Percentiles rank a stretch among this genome's conserved stretches.
phyloP scores from a whole-genome alignment of 2,329 filamentous ascomycete species.

The Metarhizium guizhouense region DNA sequence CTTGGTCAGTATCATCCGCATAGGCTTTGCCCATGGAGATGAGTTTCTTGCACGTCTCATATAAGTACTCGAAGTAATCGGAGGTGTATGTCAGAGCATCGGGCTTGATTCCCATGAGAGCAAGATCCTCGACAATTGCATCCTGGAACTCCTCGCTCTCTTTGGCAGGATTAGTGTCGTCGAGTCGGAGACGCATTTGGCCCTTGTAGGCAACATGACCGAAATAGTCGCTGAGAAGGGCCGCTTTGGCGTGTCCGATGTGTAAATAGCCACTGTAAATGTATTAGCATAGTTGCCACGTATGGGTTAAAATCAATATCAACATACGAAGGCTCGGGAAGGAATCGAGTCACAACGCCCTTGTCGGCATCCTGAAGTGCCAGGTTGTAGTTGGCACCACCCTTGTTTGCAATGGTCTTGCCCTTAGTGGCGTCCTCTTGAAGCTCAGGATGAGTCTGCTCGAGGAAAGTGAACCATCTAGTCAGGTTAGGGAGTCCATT shows the following conservation, averaged over 20 bases:
- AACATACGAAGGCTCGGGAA: constrained; percentile 80
- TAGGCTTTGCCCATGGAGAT: constrained; percentile 86
- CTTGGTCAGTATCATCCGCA: constrained; percentile 86
- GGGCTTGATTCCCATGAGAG: constrained; percentile 83
- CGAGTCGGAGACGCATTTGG: constrained; percentile 83
- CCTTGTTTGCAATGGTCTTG: constrained; percentile 64
- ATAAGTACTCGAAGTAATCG: constrained; percentile 90
- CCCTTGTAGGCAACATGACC: constrained; percentile 89
- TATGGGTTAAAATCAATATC: neutral
- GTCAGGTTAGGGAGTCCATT: constrained; percentile 66
- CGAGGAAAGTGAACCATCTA: constrained; percentile 82
- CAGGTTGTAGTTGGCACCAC: constrained; percentile 83
- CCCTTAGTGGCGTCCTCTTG: constrained; percentile 58
- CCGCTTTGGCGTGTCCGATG: constrained; percentile 92
- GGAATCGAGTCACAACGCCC: constrained; percentile 85
- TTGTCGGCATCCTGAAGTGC: constrained; percentile 75
- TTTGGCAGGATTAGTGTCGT: constrained; percentile 95
- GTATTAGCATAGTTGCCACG: constrained; percentile 1
- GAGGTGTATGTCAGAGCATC: constrained; percentile 84
- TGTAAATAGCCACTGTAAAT: constrained; percentile 68
- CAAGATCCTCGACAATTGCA: constrained; percentile 83
- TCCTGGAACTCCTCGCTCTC: constrained; percentile 97
- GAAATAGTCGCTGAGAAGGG: constrained; percentile 92
- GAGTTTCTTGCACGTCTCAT: constrained; percentile 74
- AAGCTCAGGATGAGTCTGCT: constrained; percentile 72